Conservation (phyloP, 2,329 filamentous ascomycete species). For the Fusarium solani-melongenae region DNA sequence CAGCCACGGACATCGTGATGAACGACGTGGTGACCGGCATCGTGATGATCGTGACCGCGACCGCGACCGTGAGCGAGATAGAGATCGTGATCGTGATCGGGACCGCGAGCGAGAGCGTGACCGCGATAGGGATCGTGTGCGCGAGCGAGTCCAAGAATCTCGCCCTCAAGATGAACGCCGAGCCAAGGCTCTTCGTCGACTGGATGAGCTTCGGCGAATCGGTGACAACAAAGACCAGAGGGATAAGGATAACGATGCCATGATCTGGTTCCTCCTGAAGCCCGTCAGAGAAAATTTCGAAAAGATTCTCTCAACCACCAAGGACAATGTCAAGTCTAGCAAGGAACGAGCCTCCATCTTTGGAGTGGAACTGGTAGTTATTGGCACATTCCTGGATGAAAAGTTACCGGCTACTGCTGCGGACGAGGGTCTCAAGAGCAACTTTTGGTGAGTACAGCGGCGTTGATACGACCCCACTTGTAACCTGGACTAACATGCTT, state of each 20-base stretch:
- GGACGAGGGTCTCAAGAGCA: constrained; percentile 57
- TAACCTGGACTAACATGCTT: constrained; percentile 29
- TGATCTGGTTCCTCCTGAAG: constrained; percentile 63
- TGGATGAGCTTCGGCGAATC: constrained; percentile 57
- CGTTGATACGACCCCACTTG: background rate
- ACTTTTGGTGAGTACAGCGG: constrained; percentile 59
- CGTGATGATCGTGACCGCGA: constrained; percentile 32
- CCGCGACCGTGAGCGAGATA: constrained; percentile 46
- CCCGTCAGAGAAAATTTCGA: constrained; percentile 71
- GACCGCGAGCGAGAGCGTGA: constrained; percentile 37
- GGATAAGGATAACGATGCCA: constrained; percentile 57
- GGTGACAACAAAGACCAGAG: constrained; percentile 63
- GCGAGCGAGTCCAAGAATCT: constrained; percentile 41
- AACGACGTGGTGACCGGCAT: constrained; percentile 36
- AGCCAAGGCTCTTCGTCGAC: constrained; percentile 53
- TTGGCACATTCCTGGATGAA: constrained; percentile 71
- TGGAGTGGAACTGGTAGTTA: constrained; percentile 68
- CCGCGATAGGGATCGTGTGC: constrained; percentile 39
- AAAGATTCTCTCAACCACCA: constrained; percentile 69
- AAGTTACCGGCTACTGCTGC: constrained; percentile 55
- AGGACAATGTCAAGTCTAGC: constrained; percentile 70
- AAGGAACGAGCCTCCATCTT: constrained; percentile 71
- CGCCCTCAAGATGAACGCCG: constrained; percentile 54
- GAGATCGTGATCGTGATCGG: constrained; percentile 43
- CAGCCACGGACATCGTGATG: constrained; percentile 33